phyloP scores from a whole-genome alignment of 2,329 filamentous ascomycete species.

The Fusarium caatingaense region DNA sequence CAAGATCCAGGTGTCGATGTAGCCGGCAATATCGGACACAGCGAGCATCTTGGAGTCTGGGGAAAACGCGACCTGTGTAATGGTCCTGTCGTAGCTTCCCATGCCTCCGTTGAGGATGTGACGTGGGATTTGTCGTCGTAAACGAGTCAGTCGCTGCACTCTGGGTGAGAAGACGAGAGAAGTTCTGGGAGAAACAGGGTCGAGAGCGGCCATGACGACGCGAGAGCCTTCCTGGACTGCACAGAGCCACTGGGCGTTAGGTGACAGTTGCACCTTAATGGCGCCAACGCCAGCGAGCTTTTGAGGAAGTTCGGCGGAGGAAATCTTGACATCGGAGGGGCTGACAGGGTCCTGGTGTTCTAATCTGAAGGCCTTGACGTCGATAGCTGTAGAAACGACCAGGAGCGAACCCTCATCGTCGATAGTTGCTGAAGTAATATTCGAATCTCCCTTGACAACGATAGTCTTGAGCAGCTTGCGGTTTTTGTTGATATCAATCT shows the following conservation, averaged over 20 bases:
- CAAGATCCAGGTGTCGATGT: conserved; percentile 87
- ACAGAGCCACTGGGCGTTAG: conserved; percentile 76
- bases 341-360: conserved; percentile 62
- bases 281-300: conserved; percentile 72
- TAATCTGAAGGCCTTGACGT: conserved; percentile 82
- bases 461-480: conserved; percentile 77
- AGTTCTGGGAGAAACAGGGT: conserved; percentile 29
- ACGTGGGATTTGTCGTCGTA: conserved; percentile 66
- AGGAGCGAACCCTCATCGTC: conserved; percentile 78
- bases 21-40: conserved; percentile 83
- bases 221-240: conserved; percentile 71
- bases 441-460: conserved; percentile 78
- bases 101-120: conserved; percentile 72
- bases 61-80: conserved; percentile 82
- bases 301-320: conserved; percentile 74
- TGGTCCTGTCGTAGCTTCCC: conserved; percentile 79
- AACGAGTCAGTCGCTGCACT: conserved; percentile 62
- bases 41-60: conserved; percentile 83
- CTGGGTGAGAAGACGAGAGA: conserved; percentile 48
- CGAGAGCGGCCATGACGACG: conserved; percentile 59
- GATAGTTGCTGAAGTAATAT: conserved; percentile 80
- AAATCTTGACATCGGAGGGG: conserved; percentile 73
- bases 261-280: conserved; percentile 75
- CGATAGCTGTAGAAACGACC: conserved; percentile 78
- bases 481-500: conserved; percentile 61